Evolutionary conservation across 2,329 filamentous ascomycete species (phyloP), one percentile per base, ranked within the genome.

Genomic region (Ilyonectria sp.): DNA sequence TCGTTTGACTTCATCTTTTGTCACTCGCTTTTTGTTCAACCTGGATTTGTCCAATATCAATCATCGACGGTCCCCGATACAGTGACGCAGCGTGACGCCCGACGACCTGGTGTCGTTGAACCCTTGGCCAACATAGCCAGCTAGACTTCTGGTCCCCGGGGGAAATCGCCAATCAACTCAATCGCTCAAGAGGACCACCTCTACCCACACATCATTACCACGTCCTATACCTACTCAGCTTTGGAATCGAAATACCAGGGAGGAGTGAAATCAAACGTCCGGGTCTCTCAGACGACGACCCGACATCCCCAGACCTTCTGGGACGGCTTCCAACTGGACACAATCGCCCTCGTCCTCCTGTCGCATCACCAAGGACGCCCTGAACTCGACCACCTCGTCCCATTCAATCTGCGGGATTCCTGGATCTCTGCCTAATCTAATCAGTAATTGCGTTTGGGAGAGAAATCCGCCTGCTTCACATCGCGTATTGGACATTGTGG

Each of bases 151-250:
- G 61, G 49, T 54, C 54, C 62, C 66, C 67, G 64, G 62, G 47
- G 44, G 23, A 68, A 63, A 75, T 73, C 73, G 67, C 65, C 69
- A 67, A 70, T 67, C 69, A 69, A 70, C 55, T 68, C 71, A 62
- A 73, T 72, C 66, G 60, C 63, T 65, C 67, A 59, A 68, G 68
- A 68, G 72, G 68, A 69, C 66, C 67, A 66, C 63, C 64, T 66
- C 65, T 53, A 69, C 71, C 68, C 69, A 69, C 71, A 58, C 64
- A 65, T 68, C 68, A 68, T 67, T 63, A 40, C 66, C 64, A 57
- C 63, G 55, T 60, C 69, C 55, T 54, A 23, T 50, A 58, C 63
- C 62, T 62, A 65, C 67, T 67, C 62, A 52, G 49, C 58, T 67
- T 63, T 63, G 60, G 43, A 57, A 57, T 59, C 58, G 37, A 61